These are phyloP conservation scores for Collybia sordida DNA, from an alignment of 768 basidiomycete genomes.

Conservation along the genomic window DNA sequence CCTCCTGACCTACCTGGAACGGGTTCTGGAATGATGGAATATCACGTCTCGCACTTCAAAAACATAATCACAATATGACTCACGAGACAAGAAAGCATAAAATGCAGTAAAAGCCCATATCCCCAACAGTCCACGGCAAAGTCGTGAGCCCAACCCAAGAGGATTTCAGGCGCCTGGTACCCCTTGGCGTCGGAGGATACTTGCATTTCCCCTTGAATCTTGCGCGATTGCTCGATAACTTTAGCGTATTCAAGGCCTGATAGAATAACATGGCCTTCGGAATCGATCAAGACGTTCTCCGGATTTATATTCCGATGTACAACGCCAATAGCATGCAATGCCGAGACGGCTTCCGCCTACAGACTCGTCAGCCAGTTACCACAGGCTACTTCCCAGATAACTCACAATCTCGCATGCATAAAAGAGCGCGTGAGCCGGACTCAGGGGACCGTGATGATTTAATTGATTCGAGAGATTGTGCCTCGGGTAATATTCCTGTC, in stretches of 20 bases:
- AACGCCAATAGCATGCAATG: conserved; percentile 45
- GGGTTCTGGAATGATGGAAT: conserved; percentile 34
- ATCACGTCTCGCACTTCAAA: neutral
- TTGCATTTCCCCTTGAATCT: neutral
- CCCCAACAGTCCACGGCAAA: conserved; percentile 58
- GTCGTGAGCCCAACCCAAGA: conserved; percentile 56
- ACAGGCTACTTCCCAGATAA: neutral
- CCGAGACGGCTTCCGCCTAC: conserved; percentile 41
- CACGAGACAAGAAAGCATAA: conserved; percentile 49
- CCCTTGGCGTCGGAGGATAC: conserved; percentile 5
- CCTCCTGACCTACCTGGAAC: conserved; percentile 22
- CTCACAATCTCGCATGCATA: conserved; percentile 52
- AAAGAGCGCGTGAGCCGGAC: conserved; percentile 33
- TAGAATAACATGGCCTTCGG: conserved; percentile 41
- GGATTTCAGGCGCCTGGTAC: conserved; percentile 52
- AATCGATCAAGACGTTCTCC: conserved; percentile 41
- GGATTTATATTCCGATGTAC: conserved; percentile 47
- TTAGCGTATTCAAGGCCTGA: neutral
- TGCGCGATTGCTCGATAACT: conserved; percentile 11
- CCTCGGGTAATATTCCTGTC: conserved; percentile 32
- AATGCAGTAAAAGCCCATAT: conserved; percentile 52
- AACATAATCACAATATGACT: conserved; percentile 8
- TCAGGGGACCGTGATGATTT: conserved; percentile 29
- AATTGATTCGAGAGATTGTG: conserved; percentile 31
- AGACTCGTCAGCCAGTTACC: neutral